Conservation (phyloP, 306 rosid genomes). For the Elaeagnus macrophylla region DNA sequence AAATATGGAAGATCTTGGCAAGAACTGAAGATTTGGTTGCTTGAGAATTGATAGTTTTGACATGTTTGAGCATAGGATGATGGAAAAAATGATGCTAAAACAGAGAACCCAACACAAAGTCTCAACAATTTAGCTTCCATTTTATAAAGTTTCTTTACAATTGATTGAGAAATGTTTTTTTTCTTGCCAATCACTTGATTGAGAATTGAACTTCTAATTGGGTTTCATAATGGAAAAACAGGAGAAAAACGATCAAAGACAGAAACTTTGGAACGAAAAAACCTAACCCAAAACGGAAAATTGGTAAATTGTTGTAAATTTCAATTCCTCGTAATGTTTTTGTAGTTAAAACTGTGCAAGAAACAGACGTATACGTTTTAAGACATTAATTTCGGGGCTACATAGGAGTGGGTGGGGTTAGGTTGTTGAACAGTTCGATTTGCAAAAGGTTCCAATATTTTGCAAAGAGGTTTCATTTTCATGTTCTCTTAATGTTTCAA, state of each 20-base stretch:
- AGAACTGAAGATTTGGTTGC: slow-evolving; percentile 15
- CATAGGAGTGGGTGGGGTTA: slow-evolving; percentile 39
- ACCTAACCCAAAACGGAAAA: too few relatives aligned
- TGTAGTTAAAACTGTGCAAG: neutral
- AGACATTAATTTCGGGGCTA: neutral
- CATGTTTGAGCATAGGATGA: slow-evolving; percentile 51
- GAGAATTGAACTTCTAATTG: neutral
- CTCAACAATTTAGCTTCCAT: slow-evolving; percentile 9
- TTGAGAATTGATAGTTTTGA: slow-evolving; percentile 10
- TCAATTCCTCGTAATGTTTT: too few relatives aligned
- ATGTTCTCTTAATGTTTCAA: too few relatives aligned
- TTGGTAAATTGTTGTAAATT: too few relatives aligned
- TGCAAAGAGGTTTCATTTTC: neutral
- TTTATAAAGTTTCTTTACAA: too few relatives aligned
- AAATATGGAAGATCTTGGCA: slow-evolving; percentile 45
- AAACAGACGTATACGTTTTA: neutral
- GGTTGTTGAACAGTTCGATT: slow-evolving; percentile 32
- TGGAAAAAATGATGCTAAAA: slow-evolving; percentile 20
- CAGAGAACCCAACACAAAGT: slow-evolving; percentile 20
- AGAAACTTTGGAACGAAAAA: too few relatives aligned
- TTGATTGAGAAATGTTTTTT: neutral
- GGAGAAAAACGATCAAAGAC: too few relatives aligned
- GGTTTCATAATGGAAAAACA: too few relatives aligned
- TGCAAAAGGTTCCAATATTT: slow-evolving; percentile 38
- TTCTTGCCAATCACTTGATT: neutral